Evolutionary conservation across 208 protist species (phyloP).

Genomic region (Wallacemonas rigidus): DNA sequence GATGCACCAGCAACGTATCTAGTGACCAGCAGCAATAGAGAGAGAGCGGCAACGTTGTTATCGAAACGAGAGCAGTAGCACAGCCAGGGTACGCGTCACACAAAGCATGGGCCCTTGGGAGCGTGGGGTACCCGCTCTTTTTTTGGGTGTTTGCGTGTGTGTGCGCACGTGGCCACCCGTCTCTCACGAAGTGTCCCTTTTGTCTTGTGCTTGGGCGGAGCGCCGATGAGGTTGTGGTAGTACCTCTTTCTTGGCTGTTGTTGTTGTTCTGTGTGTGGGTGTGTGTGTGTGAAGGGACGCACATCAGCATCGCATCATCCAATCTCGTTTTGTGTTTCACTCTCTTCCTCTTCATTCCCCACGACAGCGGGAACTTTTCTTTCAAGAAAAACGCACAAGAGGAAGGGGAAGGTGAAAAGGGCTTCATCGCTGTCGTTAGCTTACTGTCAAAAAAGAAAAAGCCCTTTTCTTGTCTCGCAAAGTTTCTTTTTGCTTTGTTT

Average conservation of each 20-base stretch:
- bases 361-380: background rate
- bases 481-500: background rate
- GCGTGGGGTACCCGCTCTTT: too few species aligned
- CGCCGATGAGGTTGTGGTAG: background rate
- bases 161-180: too few species aligned
- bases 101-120: too few species aligned
- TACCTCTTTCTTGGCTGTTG: background rate
- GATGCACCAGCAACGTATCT: too few species aligned
- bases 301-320: conserved; percentile 11
- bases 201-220: too few species aligned
- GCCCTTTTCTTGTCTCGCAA: background rate
- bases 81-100: too few species aligned
- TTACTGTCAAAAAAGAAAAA: conserved; percentile 17
- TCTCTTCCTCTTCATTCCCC: conserved; percentile 1
- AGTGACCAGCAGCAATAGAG: too few species aligned
- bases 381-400: conserved; percentile 11
- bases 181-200: too few species aligned
- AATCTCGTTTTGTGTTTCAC: background rate
- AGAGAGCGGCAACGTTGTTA: too few species aligned
- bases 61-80: too few species aligned
- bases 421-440: background rate
- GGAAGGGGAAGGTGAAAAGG: conserved; percentile 7
- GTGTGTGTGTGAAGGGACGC: background rate
- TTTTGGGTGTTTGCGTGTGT: too few species aligned
- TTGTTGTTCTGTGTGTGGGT: background rate